A percentile compares a stretch with the other conserved stretches of the same genome.
These are phyloP conservation scores for Petunia axillaris DNA, from an alignment of 257 asterid genomes.

Conservation along the genomic window DNA sequence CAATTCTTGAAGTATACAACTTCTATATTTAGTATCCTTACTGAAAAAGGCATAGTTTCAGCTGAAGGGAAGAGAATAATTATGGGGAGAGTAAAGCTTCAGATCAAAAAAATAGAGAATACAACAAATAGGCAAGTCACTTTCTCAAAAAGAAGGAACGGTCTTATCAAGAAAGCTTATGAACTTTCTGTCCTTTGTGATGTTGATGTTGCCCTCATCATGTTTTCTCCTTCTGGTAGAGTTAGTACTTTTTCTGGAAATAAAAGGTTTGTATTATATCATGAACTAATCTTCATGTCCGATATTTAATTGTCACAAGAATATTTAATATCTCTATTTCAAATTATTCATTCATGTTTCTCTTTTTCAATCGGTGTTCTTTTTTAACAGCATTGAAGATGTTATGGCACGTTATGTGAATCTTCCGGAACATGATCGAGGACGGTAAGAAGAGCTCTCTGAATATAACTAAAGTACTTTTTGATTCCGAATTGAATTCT, in stretches of 20 bases:
- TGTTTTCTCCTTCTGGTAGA: conserved; percentile 97
- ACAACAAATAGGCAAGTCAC: conserved; percentile 98
- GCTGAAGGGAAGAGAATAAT: not conserved
- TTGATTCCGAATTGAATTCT: no score
- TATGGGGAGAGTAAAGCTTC: conserved; percentile 96
- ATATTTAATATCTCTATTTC: not conserved
- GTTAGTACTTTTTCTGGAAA: conserved; percentile 76
- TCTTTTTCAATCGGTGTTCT: conserved; percentile 12
- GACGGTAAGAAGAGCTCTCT: conserved; percentile 49
- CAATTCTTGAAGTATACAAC: not conserved
- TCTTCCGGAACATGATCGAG: conserved; percentile 91
- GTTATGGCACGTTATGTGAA: conserved; percentile 66
- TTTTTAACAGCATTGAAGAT: conserved; percentile 66
- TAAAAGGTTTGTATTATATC: conserved; percentile 48
- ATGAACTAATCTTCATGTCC: not conserved
- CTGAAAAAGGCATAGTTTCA: conserved; percentile 22
- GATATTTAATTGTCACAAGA: no score
- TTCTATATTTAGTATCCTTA: conserved; percentile 49
- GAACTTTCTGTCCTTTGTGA: conserved; percentile 97
- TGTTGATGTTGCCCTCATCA: conserved; percentile 91
- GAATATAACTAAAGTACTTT: no score
- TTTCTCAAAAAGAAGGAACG: conserved; percentile 95
- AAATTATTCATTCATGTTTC: not conserved
- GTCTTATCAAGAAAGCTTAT: conserved; percentile 94
- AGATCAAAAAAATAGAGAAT: conserved; percentile 91